A percentile compares a stretch with the other conserved stretches of the same genome.
These are phyloP conservation scores for Lepidium didymum DNA, from an alignment of 345 rosid genomes.

Conservation along the genomic window DNA sequence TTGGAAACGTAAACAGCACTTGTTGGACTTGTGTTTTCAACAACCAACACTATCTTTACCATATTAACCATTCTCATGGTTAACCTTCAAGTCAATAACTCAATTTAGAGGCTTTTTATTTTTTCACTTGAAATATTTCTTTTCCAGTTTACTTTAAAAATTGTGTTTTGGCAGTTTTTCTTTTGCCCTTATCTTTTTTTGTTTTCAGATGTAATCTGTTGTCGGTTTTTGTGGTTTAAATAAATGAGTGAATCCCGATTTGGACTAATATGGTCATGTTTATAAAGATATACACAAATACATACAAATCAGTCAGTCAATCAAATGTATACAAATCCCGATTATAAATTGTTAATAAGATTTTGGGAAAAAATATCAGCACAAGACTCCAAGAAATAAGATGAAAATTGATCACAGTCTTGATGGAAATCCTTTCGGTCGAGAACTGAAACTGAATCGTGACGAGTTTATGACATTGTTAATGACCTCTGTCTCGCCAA, in stretches of 20 bases:
- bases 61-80: conserved; percentile 36
- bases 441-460: too few relatives aligned
- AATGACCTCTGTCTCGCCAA: too few relatives aligned
- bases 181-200: neutral
- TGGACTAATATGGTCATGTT: neutral
- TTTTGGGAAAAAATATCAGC: neutral
- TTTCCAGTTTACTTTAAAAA: neutral
- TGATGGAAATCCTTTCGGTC: too few relatives aligned
- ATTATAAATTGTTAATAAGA: neutral
- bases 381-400: neutral
- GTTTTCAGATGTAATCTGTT: neutral
- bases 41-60: conserved; percentile 35
- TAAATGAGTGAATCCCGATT: neutral
- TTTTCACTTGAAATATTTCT: neutral
- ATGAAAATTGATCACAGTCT: too few relatives aligned
- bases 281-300: neutral
- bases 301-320: neutral
- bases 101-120: conserved; percentile 10
- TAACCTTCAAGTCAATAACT: conserved; percentile 23
- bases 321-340: neutral
- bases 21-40: conserved; percentile 52
- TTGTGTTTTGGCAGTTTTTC: neutral
- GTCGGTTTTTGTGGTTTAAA: neutral
- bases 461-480: too few relatives aligned
- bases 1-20: conserved; percentile 42